Conservation (phyloP, 495 filamentous ascomycete genomes). For the Thozetella sp. region DNA sequence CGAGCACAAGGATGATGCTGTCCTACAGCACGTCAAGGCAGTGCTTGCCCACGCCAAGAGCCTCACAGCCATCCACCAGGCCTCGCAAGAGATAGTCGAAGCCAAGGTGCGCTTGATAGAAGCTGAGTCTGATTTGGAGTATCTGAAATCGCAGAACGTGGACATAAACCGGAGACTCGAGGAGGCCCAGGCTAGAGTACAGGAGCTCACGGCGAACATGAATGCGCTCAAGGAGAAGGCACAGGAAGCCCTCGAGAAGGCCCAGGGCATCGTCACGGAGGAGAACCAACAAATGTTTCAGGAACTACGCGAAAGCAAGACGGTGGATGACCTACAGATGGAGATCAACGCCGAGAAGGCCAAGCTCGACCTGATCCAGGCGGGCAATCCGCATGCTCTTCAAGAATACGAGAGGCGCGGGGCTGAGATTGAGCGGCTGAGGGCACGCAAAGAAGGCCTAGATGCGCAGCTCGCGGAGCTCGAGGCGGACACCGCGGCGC, state of each 20-base stretch:
- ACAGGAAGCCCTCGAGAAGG: constrained; percentile 19
- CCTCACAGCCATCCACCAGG: constrained; percentile 58
- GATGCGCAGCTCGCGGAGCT: constrained; percentile 58
- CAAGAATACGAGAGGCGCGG: constrained; percentile 76
- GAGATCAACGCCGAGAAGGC: constrained; percentile 76
- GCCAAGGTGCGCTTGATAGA: constrained; percentile 72
- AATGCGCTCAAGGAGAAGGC: constrained; percentile 29
- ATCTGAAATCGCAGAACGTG: constrained; percentile 61
- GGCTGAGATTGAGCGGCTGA: constrained; percentile 44
- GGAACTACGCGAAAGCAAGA: constrained; percentile 34
- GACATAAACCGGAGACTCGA: constrained; percentile 58
- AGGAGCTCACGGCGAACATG: constrained; percentile 13
- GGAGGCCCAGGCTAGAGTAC: constrained; percentile 23
- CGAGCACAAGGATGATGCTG: constrained; percentile 54
- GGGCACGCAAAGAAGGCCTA: constrained; percentile 32
- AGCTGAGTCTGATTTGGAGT: constrained; percentile 74
- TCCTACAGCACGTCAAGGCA: constrained; percentile 63
- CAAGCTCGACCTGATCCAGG: constrained; percentile 78
- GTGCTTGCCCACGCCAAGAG: constrained; percentile 61
- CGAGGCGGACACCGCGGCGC: constrained; percentile 52
- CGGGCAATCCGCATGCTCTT: constrained; percentile 75
- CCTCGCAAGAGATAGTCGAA: constrained; percentile 66
- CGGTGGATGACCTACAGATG: constrained; percentile 65
- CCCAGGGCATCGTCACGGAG: constrained; percentile 29
- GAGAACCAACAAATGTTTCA: constrained; percentile 30